Conservation (phyloP, 768 basidiomycete species). For the Gymnopilus dilepis region DNA sequence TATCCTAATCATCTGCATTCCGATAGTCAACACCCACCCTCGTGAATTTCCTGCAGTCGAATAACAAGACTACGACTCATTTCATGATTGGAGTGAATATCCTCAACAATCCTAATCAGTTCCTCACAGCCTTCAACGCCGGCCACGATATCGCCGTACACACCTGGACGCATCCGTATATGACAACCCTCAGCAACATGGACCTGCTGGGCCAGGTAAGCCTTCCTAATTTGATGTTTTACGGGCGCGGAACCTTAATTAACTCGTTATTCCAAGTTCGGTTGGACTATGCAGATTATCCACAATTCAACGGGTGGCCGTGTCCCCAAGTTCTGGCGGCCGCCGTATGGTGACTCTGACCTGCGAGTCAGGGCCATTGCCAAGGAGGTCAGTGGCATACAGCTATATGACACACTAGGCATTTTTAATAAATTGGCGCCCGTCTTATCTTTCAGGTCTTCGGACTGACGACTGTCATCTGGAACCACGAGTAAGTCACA, state of each 20-base stretch:
- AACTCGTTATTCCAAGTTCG: slow-evolving; percentile 49
- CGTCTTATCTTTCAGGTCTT: slow-evolving; percentile 49
- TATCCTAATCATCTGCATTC: slow-evolving; percentile 6
- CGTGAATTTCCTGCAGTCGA: slow-evolving; percentile 66
- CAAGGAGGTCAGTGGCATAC: slow-evolving; percentile 53
- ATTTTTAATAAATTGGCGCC: background rate
- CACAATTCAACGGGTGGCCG: slow-evolving; percentile 82
- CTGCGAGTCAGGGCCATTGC: slow-evolving; percentile 86
- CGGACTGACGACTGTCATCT: slow-evolving; percentile 82
- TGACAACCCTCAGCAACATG: slow-evolving; percentile 77
- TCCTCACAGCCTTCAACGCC: slow-evolving; percentile 55
- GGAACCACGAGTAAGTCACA: slow-evolving; percentile 82
- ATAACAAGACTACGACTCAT: slow-evolving; percentile 79
- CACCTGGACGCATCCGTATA: slow-evolving; percentile 79
- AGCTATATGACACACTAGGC: background rate
- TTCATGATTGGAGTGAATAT: slow-evolving; percentile 91
- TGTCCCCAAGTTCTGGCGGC: slow-evolving; percentile 78
- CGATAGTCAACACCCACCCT: slow-evolving; percentile 49
- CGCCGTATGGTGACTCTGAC: slow-evolving; percentile 87
- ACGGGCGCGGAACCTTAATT: background rate
- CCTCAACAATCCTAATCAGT: slow-evolving; percentile 56
- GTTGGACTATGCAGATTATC: slow-evolving; percentile 82
- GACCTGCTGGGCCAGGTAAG: slow-evolving; percentile 69
- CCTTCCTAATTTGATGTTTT: background rate
- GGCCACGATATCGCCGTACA: slow-evolving; percentile 58